Base-by-base conservation (phyloP, 805 yeast genomes). In the Candida rishiriensis region DNA sequence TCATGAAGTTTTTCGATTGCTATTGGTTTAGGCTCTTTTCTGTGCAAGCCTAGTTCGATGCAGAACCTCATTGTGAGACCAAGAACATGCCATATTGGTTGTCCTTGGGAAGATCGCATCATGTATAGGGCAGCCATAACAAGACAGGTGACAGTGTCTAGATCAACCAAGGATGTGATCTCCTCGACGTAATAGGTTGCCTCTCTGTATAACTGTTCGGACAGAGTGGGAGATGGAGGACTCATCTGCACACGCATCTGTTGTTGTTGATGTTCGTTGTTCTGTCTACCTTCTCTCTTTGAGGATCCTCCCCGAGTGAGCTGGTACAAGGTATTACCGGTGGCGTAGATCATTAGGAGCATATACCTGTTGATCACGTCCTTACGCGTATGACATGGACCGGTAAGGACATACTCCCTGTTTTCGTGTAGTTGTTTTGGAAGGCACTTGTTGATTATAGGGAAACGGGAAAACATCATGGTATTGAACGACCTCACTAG, bases 81-180 rank as follows among this genome's bases (percentile, higher is more conserved):
- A 14, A 43, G 26, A 2, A 54, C 30, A 38, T 56, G 58, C 60
- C 60, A 56, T 14, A 52, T 46, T 15, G 46, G 50, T 30, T 50
- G 48, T 10, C 56, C 55, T 17, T 45, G 39, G 5, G 55, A 46
- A 3, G 57, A 45, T 39, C 60, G 34, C 13, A 54, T 31, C 52
- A 51, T 48, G 38, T 44, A 53, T 26, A 46, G 39, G 0, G 49
- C 52, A 4, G 44, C 49, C 18, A 54, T 34, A 9, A 46, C 37
- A 18, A 54, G 39, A 35, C 54, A 47, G 8, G 39, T 15, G 3
- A 56, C 46, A 10, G 56, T 37, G 29, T 53, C 52, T 5, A 46
- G 15, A 38, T 56, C 60, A 2, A 50, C 38, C 6, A 38, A 34
- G 9, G 49, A 21, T 1, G 49, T 42, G 3, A 56, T 35, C 2